Evolutionary conservation across 805 yeast species (phyloP).

Genomic region (Lachancea dasiensis): DNA sequence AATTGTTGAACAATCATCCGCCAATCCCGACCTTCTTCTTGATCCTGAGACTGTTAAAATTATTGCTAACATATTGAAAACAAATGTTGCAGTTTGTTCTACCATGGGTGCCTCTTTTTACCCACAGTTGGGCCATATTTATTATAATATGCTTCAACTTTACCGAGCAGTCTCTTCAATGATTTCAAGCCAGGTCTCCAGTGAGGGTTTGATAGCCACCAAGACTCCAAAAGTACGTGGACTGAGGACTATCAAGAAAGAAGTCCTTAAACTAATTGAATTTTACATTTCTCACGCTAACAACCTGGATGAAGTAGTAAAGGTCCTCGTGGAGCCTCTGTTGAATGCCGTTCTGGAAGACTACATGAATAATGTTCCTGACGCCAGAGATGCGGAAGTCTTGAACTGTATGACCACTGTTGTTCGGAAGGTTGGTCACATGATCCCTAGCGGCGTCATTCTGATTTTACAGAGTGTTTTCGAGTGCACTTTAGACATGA

Average conservation of each 20-base stretch:
- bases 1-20: constrained; percentile 77
- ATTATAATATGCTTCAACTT: constrained; percentile 81
- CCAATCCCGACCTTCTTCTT: constrained; percentile 71
- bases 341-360: constrained; percentile 83
- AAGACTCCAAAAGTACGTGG: constrained; percentile 94
- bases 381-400: constrained; percentile 97
- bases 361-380: constrained; percentile 82
- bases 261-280: constrained; percentile 81
- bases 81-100: constrained; percentile 93
- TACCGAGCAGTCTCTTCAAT: constrained; percentile 83
- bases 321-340: constrained; percentile 75
- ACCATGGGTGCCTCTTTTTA: constrained; percentile 89
- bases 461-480: constrained; percentile 83
- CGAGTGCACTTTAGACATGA: constrained; percentile 92
- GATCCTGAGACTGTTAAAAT: constrained; percentile 85
- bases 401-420: constrained; percentile 90
- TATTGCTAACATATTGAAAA: constrained; percentile 87
- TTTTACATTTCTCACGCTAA: constrained; percentile 84
- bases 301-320: constrained; percentile 75
- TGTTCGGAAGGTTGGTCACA: constrained; percentile 77
- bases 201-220: constrained; percentile 82
- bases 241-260: constrained; percentile 92
- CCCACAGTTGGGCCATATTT: constrained; percentile 80
- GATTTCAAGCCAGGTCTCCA: constrained; percentile 74
- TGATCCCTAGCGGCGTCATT: constrained; percentile 86